Conservation (phyloP, 257 asterid species). For the Forsythia suspensa region DNA sequence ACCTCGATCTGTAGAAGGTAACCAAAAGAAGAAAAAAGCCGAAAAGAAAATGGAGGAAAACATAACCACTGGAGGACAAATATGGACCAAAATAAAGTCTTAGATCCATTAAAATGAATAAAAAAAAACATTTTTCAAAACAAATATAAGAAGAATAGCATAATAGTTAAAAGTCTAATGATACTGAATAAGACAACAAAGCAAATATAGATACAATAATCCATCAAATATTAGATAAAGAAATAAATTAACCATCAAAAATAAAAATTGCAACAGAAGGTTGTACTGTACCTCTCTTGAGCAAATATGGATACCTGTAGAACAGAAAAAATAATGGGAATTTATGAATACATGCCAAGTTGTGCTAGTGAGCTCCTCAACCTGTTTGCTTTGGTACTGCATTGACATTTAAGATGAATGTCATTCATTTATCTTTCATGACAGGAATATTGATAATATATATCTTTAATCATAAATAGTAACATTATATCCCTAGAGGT, state of each 20-base stretch:
- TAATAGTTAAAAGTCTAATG: background rate
- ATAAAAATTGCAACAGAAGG: background rate
- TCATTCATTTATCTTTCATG: conserved; percentile 14
- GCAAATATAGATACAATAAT: background rate
- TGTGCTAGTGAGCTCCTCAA: conserved; percentile 47
- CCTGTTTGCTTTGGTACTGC: conserved; percentile 66
- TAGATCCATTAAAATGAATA: background rate
- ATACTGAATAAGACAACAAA: background rate
- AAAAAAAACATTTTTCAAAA: background rate
- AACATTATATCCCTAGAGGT: too few relatives aligned
- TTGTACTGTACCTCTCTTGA: conserved; percentile 46
- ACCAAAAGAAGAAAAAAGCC: too few relatives aligned
- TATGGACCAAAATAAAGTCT: background rate
- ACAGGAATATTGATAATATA: background rate
- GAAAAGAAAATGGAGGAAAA: too few relatives aligned
- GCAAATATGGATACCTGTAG: conserved; percentile 34
- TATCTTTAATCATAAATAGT: background rate
- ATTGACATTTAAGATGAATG: conserved; percentile 49
- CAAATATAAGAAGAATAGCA: background rate
- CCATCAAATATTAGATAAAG: background rate
- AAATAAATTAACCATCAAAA: background rate
- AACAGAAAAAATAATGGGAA: conserved; percentile 39
- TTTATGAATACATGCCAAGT: conserved; percentile 34
- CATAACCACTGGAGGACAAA: too few relatives aligned
- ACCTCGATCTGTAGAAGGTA: too few relatives aligned